phyloP scores from a whole-genome alignment of 495 filamentous ascomycete species.

The Xanthoparmelia taractica region DNA sequence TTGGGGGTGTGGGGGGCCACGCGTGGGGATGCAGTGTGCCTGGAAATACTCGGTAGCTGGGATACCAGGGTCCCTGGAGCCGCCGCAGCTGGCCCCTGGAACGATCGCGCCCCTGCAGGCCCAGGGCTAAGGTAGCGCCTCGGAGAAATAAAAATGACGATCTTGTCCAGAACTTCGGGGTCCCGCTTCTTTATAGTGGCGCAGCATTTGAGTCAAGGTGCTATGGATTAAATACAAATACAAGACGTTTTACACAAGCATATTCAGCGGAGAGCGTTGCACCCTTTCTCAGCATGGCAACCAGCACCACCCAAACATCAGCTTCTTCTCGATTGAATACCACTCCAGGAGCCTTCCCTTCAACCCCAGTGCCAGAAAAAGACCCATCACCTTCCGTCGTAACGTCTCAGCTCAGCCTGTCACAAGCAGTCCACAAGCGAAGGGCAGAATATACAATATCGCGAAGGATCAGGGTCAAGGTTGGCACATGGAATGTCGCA shows the following conservation, averaged over 20 bases:
- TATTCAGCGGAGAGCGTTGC: neutral
- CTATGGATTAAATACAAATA: neutral
- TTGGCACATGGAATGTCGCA: constrained; percentile 94
- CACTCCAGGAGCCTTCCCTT: constrained; percentile 24
- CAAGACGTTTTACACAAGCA: neutral
- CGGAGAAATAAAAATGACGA: neutral
- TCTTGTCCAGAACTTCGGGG: neutral
- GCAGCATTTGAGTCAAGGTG: neutral
- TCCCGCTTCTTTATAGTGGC: neutral
- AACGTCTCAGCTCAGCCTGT: constrained; percentile 40
- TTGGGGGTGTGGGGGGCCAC: neutral
- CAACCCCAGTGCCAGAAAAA: constrained; percentile 22
- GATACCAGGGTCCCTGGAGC: neutral
- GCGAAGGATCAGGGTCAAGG: constrained; percentile 66
- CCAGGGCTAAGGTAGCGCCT: neutral
- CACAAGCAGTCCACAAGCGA: constrained; percentile 59
- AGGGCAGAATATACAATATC: constrained; percentile 68
- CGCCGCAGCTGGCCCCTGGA: neutral
- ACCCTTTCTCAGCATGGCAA: constrained; percentile 1
- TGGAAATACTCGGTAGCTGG: neutral
- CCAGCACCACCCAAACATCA: neutral
- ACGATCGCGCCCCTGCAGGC: neutral
- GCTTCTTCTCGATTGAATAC: neutral
- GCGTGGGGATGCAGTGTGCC: neutral
- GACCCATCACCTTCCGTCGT: constrained; percentile 23